phyloP scores from a whole-genome alignment of 2,329 filamentous ascomycete genomes.

The Nothopassalora personata region DNA sequence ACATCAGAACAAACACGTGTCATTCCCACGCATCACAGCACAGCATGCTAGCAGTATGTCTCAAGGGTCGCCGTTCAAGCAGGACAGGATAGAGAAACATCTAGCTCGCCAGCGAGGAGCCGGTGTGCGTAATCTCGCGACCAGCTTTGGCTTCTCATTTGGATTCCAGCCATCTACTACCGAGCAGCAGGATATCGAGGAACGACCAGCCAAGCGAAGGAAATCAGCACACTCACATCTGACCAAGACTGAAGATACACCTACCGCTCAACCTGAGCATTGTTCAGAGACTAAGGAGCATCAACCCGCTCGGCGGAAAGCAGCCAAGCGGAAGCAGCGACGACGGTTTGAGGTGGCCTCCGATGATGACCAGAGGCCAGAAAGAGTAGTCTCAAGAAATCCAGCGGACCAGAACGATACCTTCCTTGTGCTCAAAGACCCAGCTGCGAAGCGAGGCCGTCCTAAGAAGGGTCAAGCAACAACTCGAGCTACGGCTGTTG shows the following conservation, averaged over 20 bases:
- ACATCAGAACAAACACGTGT: background rate
- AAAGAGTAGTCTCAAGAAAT: background rate
- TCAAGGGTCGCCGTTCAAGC: conserved; percentile 23
- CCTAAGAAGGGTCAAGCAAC: conserved; percentile 2
- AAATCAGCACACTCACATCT: conserved; percentile 7
- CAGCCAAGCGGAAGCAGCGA: background rate
- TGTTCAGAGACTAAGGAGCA: background rate
- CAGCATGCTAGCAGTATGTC: conserved; percentile 22
- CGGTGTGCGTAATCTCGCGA: conserved; percentile 25
- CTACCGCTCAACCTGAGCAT: background rate
- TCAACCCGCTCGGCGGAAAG: background rate
- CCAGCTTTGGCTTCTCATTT: conserved; percentile 30
- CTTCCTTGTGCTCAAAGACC: conserved; percentile 11
- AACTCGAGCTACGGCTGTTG: background rate
- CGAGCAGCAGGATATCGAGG: conserved; percentile 3
- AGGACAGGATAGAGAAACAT: conserved; percentile 30
- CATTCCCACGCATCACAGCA: background rate
- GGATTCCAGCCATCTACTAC: conserved; percentile 5
- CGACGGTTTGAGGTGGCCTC: background rate
- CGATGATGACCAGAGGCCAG: conserved; percentile 1
- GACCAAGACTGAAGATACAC: background rate
- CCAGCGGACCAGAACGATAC: conserved; percentile 11
- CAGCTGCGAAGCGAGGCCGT: background rate
- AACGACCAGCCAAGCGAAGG: conserved; percentile 23
- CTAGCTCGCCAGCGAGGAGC: conserved; percentile 31